Base-by-base conservation (phyloP, 768 basidiomycete species). In the Termitomyces sp. region DNA sequence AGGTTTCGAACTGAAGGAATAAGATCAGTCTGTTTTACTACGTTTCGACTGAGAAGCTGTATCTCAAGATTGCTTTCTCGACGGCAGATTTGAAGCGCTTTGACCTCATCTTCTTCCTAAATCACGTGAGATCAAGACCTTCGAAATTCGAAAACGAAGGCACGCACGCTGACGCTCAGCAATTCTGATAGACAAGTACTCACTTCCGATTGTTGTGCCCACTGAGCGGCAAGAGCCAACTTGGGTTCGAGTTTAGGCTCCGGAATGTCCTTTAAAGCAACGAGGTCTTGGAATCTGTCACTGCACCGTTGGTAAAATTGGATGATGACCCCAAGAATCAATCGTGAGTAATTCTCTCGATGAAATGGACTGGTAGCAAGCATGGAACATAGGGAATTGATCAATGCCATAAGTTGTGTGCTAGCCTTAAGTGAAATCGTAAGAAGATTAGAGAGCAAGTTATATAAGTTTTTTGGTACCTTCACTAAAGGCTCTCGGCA, bases 251-350 rank as follows among this genome's bases (percentile, higher is more conserved):
- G 69, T 8, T 71, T 74, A 16, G 65, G 42, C 18, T 72, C 74
- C n/a, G 61, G 62, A 34, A 67, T 65, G 22, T 70, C 64, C 26
- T 66, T 62, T 2, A 70, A 61, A 3, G 83, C 76, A 13, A 89
- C 86, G 34, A 91, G 74, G 66, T 84, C 82, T 60, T 93, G 88
- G 69, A 92, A 97, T 39, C 86, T 81, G 65, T 94, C 88, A 63
- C 91, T 93, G 63, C 94, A 98, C 27, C 90, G 84, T 67, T 97
- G 93, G 65, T 98, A 97, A 68, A 96, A 97, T 69, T 97, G 94
- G 41, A 96, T 93, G 57, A 98, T 89, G 54, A 98, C 89, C 16
- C 90, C 87, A 32, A 98, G 82, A 57, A 98, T 95, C 31, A 98
- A 77, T n/a, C 93, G 84, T 18, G 92, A 87, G 68, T 98, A 97